Evolutionary conservation across 306 rosid species (phyloP).

Genomic region (Cucurbita argyrosperma): DNA sequence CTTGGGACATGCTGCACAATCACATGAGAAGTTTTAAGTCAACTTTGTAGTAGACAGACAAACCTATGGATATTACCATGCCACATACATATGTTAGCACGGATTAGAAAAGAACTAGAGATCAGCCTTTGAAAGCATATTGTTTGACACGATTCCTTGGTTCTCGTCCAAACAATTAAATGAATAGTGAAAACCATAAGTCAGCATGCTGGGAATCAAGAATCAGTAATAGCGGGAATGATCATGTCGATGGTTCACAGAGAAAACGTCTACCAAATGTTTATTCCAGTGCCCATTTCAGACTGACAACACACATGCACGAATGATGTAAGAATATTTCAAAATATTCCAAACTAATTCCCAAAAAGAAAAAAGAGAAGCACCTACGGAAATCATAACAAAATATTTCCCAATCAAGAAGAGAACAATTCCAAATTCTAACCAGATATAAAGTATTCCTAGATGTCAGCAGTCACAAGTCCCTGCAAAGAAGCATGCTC

Average conservation of each 20-base stretch:
- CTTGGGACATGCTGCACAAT: slow-evolving; percentile 75
- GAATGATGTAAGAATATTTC: background rate
- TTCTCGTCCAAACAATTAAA: background rate
- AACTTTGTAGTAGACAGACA: slow-evolving; percentile 1
- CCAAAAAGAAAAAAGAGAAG: background rate
- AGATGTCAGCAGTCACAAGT: background rate
- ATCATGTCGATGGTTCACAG: background rate
- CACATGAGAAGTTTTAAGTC: background rate
- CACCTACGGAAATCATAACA: background rate
- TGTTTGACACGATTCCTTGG: background rate
- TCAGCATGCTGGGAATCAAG: background rate
- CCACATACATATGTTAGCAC: background rate
- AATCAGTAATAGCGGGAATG: background rate
- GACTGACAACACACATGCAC: background rate
- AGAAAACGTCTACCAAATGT: background rate
- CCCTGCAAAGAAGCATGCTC: background rate
- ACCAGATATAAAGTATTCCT: background rate
- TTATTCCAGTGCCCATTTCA: background rate
- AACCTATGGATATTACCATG: background rate
- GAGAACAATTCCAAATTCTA: background rate
- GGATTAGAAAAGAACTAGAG: background rate
- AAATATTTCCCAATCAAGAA: background rate
- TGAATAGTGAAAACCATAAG: background rate
- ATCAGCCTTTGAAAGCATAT: background rate
- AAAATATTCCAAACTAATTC: background rate